Percentiles rank a stretch among this genome's conserved stretches.
phyloP scores from a whole-genome alignment of 768 basidiomycete genomes.

The Leccinellum luteum region DNA sequence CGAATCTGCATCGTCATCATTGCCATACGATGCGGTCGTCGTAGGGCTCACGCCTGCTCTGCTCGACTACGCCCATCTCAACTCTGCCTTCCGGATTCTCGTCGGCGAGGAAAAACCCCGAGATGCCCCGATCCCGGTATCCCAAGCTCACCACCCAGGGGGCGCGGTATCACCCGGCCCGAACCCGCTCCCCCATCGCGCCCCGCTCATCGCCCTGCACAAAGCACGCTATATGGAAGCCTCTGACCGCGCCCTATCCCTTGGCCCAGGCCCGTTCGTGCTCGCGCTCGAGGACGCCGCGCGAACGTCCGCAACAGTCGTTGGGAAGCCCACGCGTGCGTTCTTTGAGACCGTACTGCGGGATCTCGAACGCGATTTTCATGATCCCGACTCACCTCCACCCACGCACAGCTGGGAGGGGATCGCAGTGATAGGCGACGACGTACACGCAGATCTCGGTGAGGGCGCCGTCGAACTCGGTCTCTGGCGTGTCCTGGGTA shows the following conservation, averaged over 20 bases:
- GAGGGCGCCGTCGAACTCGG: conserved; percentile 58
- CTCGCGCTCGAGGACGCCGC: conserved; percentile 57
- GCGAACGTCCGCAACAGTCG: conserved; percentile 45
- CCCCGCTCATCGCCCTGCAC: conserved; percentile 58
- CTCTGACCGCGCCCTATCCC: conserved; percentile 47
- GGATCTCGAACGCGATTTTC: conserved; percentile 35
- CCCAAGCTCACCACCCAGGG: not conserved
- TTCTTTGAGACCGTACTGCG: conserved; percentile 61
- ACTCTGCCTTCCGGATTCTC: conserved; percentile 66
- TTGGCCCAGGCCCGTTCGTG: conserved; percentile 73
- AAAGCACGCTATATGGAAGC: conserved; percentile 50
- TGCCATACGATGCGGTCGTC: conserved; percentile 55
- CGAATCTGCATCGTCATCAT: not conserved
- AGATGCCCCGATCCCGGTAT: not conserved
- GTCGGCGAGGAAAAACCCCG: conserved; percentile 36
- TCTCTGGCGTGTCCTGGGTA: conserved; percentile 63
- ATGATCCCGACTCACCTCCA: no score
- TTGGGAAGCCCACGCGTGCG: conserved; percentile 60
- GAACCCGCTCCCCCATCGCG: not conserved
- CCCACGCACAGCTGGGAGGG: conserved; percentile 5
- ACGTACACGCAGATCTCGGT: conserved; percentile 61
- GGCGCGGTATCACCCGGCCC: not conserved
- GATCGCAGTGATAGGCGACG: conserved; percentile 63
- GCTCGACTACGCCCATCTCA: conserved; percentile 55
- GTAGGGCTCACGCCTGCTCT: conserved; percentile 54